Evolutionary conservation across 306 rosid genomes (phyloP).

Genomic region (Luffa acutangula): DNA sequence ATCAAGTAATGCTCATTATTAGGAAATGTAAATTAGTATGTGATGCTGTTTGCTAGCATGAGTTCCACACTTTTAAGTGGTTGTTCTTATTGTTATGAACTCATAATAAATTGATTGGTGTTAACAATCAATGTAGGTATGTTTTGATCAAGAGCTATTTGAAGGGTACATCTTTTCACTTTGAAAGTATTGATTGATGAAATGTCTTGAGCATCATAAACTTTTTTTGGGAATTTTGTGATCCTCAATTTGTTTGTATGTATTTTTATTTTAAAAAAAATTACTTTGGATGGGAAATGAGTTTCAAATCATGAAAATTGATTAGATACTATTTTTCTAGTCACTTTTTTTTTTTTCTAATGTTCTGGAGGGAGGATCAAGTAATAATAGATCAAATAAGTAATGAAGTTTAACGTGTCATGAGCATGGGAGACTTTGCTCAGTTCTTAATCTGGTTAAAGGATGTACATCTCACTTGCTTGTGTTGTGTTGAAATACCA

Average conservation of each 20-base stretch:
- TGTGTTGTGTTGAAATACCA: not conserved
- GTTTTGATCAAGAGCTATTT: not conserved
- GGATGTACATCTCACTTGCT: not conserved
- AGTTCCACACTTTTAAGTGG: not conserved
- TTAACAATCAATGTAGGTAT: not conserved
- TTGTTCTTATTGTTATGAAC: no score
- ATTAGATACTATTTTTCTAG: not conserved
- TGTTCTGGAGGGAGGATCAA: not conserved
- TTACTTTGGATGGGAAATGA: not conserved
- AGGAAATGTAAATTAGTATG: not conserved
- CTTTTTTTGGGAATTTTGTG: not conserved
- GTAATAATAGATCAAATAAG: not conserved
- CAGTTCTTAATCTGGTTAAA: not conserved
- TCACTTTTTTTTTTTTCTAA: not conserved
- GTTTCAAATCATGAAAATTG: not conserved
- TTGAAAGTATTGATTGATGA: no score
- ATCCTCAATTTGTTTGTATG: not conserved
- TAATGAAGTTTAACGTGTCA: not conserved
- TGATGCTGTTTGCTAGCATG: not conserved
- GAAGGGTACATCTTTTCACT: no score
- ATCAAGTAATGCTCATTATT: not conserved
- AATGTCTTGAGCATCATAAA: no score
- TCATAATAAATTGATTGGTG: not conserved
- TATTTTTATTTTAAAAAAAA: not conserved
- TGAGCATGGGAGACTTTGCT: not conserved